Evolutionary conservation across 176 grass and related monocot genomes (phyloP).

Genomic region (Eragrostis nindensis): DNA sequence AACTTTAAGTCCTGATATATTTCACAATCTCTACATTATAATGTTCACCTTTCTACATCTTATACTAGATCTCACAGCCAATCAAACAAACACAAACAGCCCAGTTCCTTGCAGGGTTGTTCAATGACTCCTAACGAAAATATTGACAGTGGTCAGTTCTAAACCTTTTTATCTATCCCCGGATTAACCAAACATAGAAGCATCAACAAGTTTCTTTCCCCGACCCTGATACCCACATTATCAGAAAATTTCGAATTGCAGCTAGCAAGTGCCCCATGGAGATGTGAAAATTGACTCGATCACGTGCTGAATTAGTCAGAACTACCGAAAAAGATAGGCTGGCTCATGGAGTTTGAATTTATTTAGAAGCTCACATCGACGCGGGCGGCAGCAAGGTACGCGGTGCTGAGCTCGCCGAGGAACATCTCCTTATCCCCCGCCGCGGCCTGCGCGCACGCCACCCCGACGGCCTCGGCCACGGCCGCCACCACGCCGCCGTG

Average conservation of each 20-base stretch:
- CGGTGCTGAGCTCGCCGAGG: constrained; percentile 61
- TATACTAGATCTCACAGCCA: neutral
- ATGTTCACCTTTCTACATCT: constrained; percentile 1
- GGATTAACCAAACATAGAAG: neutral
- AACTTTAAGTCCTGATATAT: neutral
- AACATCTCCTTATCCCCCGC: constrained; percentile 53
- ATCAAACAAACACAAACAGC: neutral
- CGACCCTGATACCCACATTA: neutral
- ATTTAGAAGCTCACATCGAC: constrained; percentile 43
- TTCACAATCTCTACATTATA: constrained; percentile 5
- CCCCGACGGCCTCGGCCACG: constrained; percentile 51
- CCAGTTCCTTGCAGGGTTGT: neutral
- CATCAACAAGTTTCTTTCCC: neutral
- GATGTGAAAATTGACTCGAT: neutral
- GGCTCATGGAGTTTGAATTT: neutral
- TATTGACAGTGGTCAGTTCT: neutral
- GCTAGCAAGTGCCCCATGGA: neutral
- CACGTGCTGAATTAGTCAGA: neutral
- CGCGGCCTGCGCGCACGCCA: constrained; percentile 49
- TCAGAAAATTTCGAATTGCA: neutral
- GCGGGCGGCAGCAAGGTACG: constrained; percentile 51
- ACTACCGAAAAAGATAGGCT: neutral
- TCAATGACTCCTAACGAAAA: neutral
- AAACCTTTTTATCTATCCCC: no score
- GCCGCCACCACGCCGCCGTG: constrained; percentile 59